These are phyloP conservation scores for Chlorophyllum brunneum DNA, from an alignment of 768 basidiomycete species.

Conservation along the genomic window DNA sequence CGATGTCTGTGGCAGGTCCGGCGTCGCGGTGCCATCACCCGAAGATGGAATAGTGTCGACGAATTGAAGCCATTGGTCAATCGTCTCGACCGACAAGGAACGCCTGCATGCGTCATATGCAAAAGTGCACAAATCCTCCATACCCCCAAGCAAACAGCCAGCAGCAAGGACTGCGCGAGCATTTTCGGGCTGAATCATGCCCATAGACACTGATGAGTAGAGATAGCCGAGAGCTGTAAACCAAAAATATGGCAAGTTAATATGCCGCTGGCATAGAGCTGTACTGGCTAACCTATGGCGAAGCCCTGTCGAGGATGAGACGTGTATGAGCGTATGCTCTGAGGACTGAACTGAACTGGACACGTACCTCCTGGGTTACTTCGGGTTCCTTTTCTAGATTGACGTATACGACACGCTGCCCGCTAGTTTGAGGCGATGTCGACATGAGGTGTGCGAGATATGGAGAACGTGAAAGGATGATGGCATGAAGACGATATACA, in stretches of 20 bases:
- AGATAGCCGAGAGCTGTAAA: slow-evolving; percentile 71
- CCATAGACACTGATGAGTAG: slow-evolving; percentile 70
- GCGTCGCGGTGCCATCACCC: slow-evolving; percentile 48
- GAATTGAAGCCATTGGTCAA: slow-evolving; percentile 77
- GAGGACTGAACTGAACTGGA: slow-evolving; percentile 11
- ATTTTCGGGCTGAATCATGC: slow-evolving; percentile 69
- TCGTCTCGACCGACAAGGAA: slow-evolving; percentile 72
- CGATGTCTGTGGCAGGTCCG: slow-evolving; percentile 46
- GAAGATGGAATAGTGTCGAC: slow-evolving; percentile 50
- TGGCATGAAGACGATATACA: slow-evolving; percentile 74
- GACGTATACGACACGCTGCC: slow-evolving; percentile 68
- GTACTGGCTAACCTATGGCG: slow-evolving; percentile 54
- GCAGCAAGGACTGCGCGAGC: slow-evolving; percentile 84
- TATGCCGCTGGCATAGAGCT: not conserved
- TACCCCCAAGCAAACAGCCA: slow-evolving; percentile 79
- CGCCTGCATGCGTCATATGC: slow-evolving; percentile 76
- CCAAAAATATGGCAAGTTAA: slow-evolving; percentile 16
- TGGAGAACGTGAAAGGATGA: slow-evolving; percentile 85
- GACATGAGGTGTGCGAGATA: slow-evolving; percentile 87
- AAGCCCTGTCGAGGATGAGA: slow-evolving; percentile 48
- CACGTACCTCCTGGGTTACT: slow-evolving; percentile 76
- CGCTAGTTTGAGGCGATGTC: slow-evolving; percentile 64
- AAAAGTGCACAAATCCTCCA: slow-evolving; percentile 80
- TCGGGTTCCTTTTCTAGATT: slow-evolving; percentile 76
- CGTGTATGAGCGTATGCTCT: slow-evolving; percentile 13